A percentile compares a stretch with the other conserved stretches of the same genome.
Conservation (phyloP, 805 yeast genomes). For the Schizosaccharomyces osmophilus region DNA sequence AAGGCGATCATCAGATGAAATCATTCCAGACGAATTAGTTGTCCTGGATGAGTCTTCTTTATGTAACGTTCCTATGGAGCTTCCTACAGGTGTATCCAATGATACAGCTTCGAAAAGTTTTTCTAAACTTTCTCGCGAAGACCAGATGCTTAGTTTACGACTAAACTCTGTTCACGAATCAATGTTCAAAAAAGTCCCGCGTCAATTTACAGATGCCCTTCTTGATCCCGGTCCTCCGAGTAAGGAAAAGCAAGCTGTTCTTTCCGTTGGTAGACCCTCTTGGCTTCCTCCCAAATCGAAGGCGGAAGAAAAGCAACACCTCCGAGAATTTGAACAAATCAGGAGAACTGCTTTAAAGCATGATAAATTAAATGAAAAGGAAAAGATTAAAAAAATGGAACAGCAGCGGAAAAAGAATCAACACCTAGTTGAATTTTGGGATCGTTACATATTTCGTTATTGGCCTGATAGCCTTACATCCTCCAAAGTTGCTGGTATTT, state of each 20-base stretch:
- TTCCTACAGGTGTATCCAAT: not conserved
- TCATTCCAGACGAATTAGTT: not conserved
- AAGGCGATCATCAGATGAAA: not conserved
- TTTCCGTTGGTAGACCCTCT: not conserved
- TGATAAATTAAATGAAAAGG: not conserved
- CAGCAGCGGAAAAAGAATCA: not conserved
- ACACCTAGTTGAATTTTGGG: not conserved
- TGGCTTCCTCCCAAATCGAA: slow-evolving; percentile 1
- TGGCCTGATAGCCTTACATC: not conserved
- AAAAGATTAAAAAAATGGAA: not conserved
- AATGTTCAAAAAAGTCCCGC: not conserved
- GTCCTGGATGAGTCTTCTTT: not conserved
- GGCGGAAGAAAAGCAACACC: not conserved
- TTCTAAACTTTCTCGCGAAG: not conserved
- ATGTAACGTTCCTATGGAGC: not conserved
- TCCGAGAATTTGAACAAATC: slow-evolving; percentile 1
- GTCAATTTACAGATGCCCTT: not conserved
- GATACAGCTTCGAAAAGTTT: not conserved
- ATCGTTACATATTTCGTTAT: not conserved
- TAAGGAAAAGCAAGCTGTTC: slow-evolving; percentile 1
- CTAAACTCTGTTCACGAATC: not conserved
- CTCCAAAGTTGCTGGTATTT: not conserved
- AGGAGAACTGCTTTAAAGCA: not conserved
- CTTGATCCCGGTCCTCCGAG: not conserved
- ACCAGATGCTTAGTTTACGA: not conserved